A percentile compares a stretch with the other conserved stretches of the same genome.
Conservation (phyloP, 1,139 yeast genomes). For the Zygoascus hellenicus region DNA sequence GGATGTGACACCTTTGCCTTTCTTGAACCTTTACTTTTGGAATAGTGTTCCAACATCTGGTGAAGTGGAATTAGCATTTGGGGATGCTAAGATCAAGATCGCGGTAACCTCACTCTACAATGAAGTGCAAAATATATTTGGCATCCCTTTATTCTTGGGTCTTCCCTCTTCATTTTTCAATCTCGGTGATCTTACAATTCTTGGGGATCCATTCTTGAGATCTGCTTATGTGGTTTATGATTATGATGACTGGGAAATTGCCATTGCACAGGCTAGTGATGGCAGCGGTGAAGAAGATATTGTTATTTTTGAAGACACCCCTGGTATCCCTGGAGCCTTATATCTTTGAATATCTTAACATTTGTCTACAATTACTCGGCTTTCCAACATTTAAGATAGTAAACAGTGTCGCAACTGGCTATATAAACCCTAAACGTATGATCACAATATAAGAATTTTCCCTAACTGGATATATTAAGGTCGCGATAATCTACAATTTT, state of each 20-base stretch:
- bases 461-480: no score
- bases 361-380: no score
- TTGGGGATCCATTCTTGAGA: constrained; percentile 67
- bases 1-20: constrained; percentile 19
- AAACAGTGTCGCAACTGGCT: no score
- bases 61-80: constrained; percentile 26
- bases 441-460: no score
- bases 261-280: constrained; percentile 54
- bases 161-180: constrained; percentile 26
- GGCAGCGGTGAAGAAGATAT: background rate
- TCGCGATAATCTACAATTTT: no score
- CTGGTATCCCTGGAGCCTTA: constrained; percentile 9
- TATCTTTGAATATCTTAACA: no score
- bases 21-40: background rate
- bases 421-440: no score
- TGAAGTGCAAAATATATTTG: constrained; percentile 24
- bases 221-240: constrained; percentile 68
- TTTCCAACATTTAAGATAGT: no score
- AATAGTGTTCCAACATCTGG: constrained; percentile 29
- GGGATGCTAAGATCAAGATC: constrained; percentile 27
- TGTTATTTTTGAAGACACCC: constrained; percentile 9
- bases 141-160: constrained; percentile 18
- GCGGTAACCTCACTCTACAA: constrained; percentile 19
- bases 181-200: constrained; percentile 24
- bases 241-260: constrained; percentile 52